Evolutionary conservation across 208 protist genomes (phyloP).

Genomic region (Leishmania amazonensis): DNA sequence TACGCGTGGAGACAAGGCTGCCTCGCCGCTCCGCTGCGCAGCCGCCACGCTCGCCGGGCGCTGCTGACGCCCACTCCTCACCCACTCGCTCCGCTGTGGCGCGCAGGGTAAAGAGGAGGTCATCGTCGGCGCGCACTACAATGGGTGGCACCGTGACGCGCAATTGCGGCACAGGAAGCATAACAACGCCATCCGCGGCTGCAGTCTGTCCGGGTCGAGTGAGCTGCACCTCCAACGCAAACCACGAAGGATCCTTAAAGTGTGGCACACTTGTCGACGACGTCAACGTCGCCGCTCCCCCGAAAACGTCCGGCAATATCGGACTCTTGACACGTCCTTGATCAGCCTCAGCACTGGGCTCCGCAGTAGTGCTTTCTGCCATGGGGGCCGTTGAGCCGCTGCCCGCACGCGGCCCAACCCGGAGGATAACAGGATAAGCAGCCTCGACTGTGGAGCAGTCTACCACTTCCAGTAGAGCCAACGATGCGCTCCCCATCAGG

Average conservation of each 20-base stretch:
- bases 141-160: constrained; percentile 40
- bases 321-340: background rate
- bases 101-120: constrained; percentile 56
- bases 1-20: background rate
- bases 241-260: constrained; percentile 28
- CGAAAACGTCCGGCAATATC: background rate
- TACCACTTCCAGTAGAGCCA: constrained; percentile 46
- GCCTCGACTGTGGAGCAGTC: constrained; percentile 59
- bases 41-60: background rate
- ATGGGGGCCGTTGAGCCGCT: background rate
- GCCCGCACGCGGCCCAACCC: constrained; percentile 13
- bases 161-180: constrained; percentile 44
- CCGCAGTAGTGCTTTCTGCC: background rate
- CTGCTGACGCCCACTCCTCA: constrained; percentile 12
- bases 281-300: background rate
- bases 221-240: constrained; percentile 26
- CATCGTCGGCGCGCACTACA: constrained; percentile 51
- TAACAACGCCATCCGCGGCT: constrained; percentile 6
- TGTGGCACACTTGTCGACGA: background rate
- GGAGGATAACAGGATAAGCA: constrained; percentile 25
- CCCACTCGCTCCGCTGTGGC: constrained; percentile 26
- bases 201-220: background rate
- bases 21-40: background rate
- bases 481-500: constrained; percentile 40
- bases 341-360: background rate